Conservation (phyloP, 805 yeast species). For the Candida michaelii region DNA sequence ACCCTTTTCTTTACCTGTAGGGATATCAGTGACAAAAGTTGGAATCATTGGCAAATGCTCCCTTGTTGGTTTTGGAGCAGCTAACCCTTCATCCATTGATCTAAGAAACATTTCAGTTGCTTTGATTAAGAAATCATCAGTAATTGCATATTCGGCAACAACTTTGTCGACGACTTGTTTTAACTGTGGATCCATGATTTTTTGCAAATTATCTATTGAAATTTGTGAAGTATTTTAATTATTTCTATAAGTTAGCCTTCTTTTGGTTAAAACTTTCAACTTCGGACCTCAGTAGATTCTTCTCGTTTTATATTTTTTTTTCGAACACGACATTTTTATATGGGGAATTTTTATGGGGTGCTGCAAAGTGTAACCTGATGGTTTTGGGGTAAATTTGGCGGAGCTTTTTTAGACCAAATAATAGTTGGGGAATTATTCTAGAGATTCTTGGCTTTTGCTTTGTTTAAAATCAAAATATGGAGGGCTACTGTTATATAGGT, state of each 20-base stretch:
- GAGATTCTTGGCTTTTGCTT: not conserved
- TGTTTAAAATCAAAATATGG: too few species aligned
- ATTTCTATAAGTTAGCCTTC: not conserved
- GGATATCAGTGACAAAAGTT: conserved; percentile 79
- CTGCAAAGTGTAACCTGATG: not conserved
- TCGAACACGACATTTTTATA: not conserved
- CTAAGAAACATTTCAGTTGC: conserved; percentile 58
- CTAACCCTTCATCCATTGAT: conserved; percentile 61
- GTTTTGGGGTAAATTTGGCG: not conserved
- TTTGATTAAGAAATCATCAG: conserved; percentile 40
- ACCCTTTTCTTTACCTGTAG: conserved; percentile 84
- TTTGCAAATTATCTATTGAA: not conserved
- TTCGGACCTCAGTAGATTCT: conserved; percentile 8
- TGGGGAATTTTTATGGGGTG: conserved; percentile 6
- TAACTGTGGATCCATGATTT: conserved; percentile 20
- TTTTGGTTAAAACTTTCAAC: conserved; percentile 1
- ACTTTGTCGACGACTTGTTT: conserved; percentile 34
- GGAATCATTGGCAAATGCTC: conserved; percentile 82
- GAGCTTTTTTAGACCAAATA: not conserved
- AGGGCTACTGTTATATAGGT: too few species aligned
- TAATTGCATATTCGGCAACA: conserved; percentile 40
- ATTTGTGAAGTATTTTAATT: not conserved
- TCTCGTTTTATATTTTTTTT: conserved; percentile 4
- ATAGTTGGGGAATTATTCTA: too few species aligned
- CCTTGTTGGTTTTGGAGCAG: conserved; percentile 41